Percentiles rank a stretch among this genome's conserved stretches.
Evolutionary conservation across 352 stramenopile genomes (phyloP).

Genomic region (Elongisporangium prolatum): DNA sequence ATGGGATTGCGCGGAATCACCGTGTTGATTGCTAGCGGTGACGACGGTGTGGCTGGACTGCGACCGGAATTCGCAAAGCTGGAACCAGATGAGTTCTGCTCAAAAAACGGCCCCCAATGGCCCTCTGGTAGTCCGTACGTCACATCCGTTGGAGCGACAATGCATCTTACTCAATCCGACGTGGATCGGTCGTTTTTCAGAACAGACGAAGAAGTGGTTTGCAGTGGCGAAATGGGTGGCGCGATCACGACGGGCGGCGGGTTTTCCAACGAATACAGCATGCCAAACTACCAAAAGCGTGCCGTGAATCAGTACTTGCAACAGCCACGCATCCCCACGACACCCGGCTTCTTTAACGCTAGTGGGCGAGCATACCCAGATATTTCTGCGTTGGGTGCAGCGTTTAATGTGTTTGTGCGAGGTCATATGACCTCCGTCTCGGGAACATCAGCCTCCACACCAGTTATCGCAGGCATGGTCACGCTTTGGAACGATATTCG

Average conservation of each 20-base stretch:
- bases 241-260: constrained; percentile 86
- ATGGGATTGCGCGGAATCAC: constrained; percentile 85
- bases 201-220: constrained; percentile 75
- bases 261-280: constrained; percentile 81
- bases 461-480: constrained; percentile 81
- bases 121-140: constrained; percentile 86
- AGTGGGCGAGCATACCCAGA: constrained; percentile 88
- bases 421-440: constrained; percentile 41
- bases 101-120: constrained; percentile 67
- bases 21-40: constrained; percentile 80
- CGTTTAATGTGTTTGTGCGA: constrained; percentile 67
- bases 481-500: constrained; percentile 85
- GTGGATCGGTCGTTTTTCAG: constrained; percentile 48
- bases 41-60: constrained; percentile 83
- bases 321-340: constrained; percentile 36
- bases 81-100: constrained; percentile 41
- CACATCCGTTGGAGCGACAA: constrained; percentile 88
- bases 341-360: constrained; percentile 68
- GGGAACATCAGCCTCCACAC: constrained; percentile 85
- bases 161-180: constrained; percentile 31
- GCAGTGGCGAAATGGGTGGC: constrained; percentile 56
- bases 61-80: constrained; percentile 63
- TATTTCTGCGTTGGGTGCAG: constrained; percentile 67
- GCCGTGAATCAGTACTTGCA: constrained; percentile 65
- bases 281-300: constrained; percentile 70